Percentiles rank a stretch among this genome's conserved stretches.
phyloP scores from a whole-genome alignment of 2,329 filamentous ascomycete genomes.

The Apiospora hydei region DNA sequence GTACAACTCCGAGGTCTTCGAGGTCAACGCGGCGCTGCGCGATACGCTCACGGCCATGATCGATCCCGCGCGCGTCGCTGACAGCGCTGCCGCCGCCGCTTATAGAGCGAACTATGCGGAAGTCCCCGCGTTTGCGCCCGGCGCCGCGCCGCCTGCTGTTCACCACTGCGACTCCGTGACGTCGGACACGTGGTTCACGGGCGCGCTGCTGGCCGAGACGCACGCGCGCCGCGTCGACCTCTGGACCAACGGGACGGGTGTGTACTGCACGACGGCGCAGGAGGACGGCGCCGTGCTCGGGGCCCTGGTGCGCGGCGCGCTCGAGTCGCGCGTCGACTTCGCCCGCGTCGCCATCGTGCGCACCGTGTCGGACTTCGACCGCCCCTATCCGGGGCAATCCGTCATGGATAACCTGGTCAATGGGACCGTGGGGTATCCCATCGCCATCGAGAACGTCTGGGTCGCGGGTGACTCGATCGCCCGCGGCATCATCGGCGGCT shows the following conservation, averaged over 20 bases:
- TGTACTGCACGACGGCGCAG: constrained; percentile 76
- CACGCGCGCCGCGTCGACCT: constrained; percentile 63
- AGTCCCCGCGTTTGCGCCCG: constrained; percentile 37
- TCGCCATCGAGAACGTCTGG: constrained; percentile 71
- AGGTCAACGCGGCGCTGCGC: constrained; percentile 66
- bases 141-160: constrained; percentile 58
- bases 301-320: constrained; percentile 61
- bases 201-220: constrained; percentile 63
- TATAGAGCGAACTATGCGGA: constrained; percentile 21
- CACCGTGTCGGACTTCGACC: constrained; percentile 27
- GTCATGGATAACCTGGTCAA: constrained; percentile 25
- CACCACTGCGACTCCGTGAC: constrained; percentile 73
- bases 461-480: constrained; percentile 70
- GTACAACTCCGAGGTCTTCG: constrained; percentile 75
- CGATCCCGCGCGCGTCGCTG: constrained; percentile 44
- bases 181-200: constrained; percentile 75
- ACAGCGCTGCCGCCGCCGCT: constrained; percentile 41
- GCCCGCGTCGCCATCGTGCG: constrained; percentile 72
- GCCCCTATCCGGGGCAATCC: constrained; percentile 25
- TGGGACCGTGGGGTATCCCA: constrained; percentile 14
- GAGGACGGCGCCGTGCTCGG: constrained; percentile 76
- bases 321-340: constrained; percentile 64
- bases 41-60: constrained; percentile 47
- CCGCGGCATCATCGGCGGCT: constrained; percentile 66
- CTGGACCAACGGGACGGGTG: constrained; percentile 70